Conservation (phyloP, 139 green algal genomes). For the Picochlorum sp. region DNA sequence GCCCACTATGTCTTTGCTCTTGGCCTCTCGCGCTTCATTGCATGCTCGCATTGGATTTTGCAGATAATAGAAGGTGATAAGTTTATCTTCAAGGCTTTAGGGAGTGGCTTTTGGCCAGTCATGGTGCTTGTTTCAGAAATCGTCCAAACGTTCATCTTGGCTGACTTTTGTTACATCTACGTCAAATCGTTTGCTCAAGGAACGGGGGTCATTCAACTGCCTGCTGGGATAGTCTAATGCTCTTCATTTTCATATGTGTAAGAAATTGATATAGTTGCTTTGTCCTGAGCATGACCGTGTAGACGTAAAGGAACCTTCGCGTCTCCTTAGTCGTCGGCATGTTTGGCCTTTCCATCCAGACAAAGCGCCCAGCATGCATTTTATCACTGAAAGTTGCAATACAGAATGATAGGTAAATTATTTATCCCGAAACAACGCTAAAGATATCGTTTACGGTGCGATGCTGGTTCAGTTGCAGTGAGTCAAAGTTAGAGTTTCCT, state of each 20-base stretch:
- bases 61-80: conserved; percentile 86
- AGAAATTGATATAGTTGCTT: too few relatives aligned
- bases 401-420: too few relatives aligned
- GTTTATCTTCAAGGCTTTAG: conserved; percentile 77
- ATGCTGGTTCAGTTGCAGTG: too few relatives aligned
- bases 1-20: conserved; percentile 97
- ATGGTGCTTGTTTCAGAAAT: conserved; percentile 95
- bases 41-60: conserved; percentile 95
- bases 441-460: too few relatives aligned
- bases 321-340: too few relatives aligned
- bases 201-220: conserved; percentile 79
- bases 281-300: too few relatives aligned
- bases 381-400: too few relatives aligned
- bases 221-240: conserved; percentile 21
- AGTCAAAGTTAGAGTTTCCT: too few relatives aligned
- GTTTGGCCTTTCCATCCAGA: too few relatives aligned
- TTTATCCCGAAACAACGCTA: too few relatives aligned
- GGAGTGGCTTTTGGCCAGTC: conserved; percentile 85
- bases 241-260: background rate
- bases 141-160: conserved; percentile 97
- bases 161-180: conserved; percentile 99
- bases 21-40: conserved; percentile 91
- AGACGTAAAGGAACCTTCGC: too few relatives aligned
- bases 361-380: too few relatives aligned
- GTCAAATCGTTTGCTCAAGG: conserved; percentile 87